A percentile compares a stretch with the other conserved stretches of the same genome.
phyloP scores from a whole-genome alignment of 2,329 filamentous ascomycete species.

The Cytospora schulzeri region DNA sequence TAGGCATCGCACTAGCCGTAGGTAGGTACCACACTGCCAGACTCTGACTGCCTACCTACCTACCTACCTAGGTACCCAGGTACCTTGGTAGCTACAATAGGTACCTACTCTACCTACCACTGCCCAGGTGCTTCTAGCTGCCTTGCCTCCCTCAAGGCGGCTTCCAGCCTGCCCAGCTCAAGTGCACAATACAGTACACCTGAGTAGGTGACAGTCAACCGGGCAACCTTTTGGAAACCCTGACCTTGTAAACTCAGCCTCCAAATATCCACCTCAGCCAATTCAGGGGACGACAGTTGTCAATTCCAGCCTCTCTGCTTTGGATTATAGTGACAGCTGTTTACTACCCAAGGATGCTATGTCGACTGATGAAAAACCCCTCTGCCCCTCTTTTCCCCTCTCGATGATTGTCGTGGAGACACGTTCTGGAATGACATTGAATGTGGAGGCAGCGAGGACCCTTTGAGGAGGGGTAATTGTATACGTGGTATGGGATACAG shows the following conservation, averaged over 20 bases:
- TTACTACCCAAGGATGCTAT: not conserved
- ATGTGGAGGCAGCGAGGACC: not conserved
- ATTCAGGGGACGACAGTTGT: not conserved
- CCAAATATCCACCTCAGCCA: constrained; percentile 4
- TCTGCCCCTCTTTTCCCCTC: not conserved
- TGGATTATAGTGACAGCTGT: not conserved
- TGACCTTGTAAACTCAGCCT: constrained; percentile 13
- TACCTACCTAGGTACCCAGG: not conserved
- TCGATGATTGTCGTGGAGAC: not conserved
- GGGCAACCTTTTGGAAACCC: not conserved
- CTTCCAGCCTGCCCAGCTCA: no score
- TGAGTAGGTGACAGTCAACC: not conserved
- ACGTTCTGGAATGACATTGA: not conserved
- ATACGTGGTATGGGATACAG: not conserved
- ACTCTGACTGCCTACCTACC: not conserved
- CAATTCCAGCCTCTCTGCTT: not conserved
- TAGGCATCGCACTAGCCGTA: no score
- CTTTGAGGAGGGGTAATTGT: not conserved
- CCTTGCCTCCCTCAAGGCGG: no score
- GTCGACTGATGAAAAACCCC: not conserved
- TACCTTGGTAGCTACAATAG: no score
- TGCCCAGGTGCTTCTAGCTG: no score
- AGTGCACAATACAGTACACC: no score
- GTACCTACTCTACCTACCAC: no score
- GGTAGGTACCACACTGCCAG: no score